Evolutionary conservation across 257 asterid genomes (phyloP).

Genomic region (Mitragyna speciosa): DNA sequence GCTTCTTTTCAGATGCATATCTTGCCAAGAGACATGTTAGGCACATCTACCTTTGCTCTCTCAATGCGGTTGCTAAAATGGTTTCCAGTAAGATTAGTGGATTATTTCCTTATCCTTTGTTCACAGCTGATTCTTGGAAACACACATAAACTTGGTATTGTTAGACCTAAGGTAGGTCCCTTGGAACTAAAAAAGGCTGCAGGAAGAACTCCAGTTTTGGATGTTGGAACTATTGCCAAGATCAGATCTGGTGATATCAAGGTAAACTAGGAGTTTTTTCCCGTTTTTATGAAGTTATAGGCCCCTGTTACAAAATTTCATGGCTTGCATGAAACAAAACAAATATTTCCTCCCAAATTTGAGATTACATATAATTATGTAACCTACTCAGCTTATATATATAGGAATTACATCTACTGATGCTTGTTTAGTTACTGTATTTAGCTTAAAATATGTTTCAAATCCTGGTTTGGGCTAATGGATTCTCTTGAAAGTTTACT

Average conservation of each 20-base stretch:
- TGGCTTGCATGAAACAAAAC: neutral
- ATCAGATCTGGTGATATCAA: conserved; percentile 31
- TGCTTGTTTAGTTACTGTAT: too few relatives aligned
- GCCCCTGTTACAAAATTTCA: neutral
- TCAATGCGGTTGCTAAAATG: conserved; percentile 31
- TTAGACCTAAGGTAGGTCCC: conserved; percentile 28
- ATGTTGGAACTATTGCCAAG: conserved; percentile 30
- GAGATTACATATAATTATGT: too few relatives aligned
- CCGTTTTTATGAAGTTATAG: neutral
- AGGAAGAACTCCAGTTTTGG: conserved; percentile 38
- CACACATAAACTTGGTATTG: conserved; percentile 20
- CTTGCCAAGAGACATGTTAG: conserved; percentile 36
- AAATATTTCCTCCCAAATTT: neutral
- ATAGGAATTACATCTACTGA: too few relatives aligned
- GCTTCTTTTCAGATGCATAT: conserved; percentile 36
- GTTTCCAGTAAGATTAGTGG: conserved; percentile 35
- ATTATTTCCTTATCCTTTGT: conserved; percentile 23
- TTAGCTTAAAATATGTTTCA: too few relatives aligned
- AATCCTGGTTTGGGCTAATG: too few relatives aligned
- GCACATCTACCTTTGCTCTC: conserved; percentile 30
- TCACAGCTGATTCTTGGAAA: conserved; percentile 34
- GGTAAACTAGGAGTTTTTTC: neutral
- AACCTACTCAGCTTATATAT: too few relatives aligned
- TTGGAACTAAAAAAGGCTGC: conserved; percentile 29
- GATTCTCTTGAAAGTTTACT: too few relatives aligned